These are phyloP conservation scores for Herpetomonas tarakana DNA, from an alignment of 208 protist species.

Conservation along the genomic window DNA sequence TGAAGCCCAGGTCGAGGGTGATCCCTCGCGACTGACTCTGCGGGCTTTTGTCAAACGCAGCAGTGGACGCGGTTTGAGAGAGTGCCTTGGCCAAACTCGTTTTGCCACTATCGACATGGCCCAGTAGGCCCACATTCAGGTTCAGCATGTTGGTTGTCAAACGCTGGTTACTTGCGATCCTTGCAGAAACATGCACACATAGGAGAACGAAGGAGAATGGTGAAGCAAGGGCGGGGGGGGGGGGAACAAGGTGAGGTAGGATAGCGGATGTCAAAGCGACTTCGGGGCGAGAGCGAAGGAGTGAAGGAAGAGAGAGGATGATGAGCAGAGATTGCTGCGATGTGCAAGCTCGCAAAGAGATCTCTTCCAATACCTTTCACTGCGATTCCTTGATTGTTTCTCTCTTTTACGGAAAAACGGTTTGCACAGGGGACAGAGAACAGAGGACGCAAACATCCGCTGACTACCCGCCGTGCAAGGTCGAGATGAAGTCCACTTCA, in stretches of 20 bases:
- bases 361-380: too few species aligned
- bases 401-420: too few species aligned
- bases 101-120: constrained; percentile 98
- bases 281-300: too few species aligned
- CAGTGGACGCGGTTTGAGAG: constrained; percentile 92
- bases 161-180: not conserved
- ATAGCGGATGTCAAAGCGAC: not conserved
- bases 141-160: constrained; percentile 63
- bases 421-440: too few species aligned
- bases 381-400: too few species aligned
- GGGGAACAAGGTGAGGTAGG: not conserved
- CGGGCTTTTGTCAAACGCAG: constrained; percentile 97
- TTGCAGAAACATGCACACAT: constrained; percentile 8
- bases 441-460: too few species aligned
- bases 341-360: too few species aligned
- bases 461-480: constrained; percentile 90
- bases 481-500: constrained; percentile 92
- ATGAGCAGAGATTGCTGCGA: too few species aligned
- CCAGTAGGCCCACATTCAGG: constrained; percentile 95
- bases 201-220: constrained; percentile 8
- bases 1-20: constrained; percentile 98
- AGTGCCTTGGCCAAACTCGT: constrained; percentile 93
- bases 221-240: not conserved
- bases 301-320: too few species aligned
- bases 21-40: constrained; percentile 96